These are phyloP conservation scores for Phascolomyces articulosus DNA, from an alignment of 371 early-diverging fungal species.

Conservation along the genomic window DNA sequence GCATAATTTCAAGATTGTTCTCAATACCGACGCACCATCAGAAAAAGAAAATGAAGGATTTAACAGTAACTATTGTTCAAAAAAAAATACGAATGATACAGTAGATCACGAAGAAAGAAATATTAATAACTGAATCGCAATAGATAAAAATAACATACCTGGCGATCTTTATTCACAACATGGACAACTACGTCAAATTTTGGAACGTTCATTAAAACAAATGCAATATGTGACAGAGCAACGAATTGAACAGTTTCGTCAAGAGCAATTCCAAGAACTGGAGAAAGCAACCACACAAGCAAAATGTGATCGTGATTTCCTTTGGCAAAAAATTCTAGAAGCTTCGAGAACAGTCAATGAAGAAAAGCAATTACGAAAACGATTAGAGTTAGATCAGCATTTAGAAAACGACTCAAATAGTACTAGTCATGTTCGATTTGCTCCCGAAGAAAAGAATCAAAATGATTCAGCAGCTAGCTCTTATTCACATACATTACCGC, in stretches of 20 bases:
- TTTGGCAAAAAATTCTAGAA: conserved; percentile 38
- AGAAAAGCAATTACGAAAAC: conserved; percentile 7
- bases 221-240: conserved; percentile 27
- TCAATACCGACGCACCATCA: conserved; percentile 19
- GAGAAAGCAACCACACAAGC: conserved; percentile 22
- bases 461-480: background rate
- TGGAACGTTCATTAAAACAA: conserved; percentile 22
- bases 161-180: conserved; percentile 28
- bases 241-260: conserved; percentile 26
- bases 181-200: conserved; percentile 18
- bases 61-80: background rate
- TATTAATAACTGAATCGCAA: too few species aligned
- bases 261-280: conserved; percentile 26
- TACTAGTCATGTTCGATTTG: conserved; percentile 5
- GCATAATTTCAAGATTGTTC: conserved; percentile 24
- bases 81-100: too few species aligned
- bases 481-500: background rate
- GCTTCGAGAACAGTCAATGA: conserved; percentile 23
- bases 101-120: too few species aligned
- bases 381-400: background rate
- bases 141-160: conserved; percentile 5
- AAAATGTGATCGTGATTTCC: conserved; percentile 23
- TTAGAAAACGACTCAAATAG: background rate
- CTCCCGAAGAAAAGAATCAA: too few species aligned
- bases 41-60: background rate